phyloP scores from a whole-genome alignment of 2,329 filamentous ascomycete genomes.

The Clonostachys chloroleuca region DNA sequence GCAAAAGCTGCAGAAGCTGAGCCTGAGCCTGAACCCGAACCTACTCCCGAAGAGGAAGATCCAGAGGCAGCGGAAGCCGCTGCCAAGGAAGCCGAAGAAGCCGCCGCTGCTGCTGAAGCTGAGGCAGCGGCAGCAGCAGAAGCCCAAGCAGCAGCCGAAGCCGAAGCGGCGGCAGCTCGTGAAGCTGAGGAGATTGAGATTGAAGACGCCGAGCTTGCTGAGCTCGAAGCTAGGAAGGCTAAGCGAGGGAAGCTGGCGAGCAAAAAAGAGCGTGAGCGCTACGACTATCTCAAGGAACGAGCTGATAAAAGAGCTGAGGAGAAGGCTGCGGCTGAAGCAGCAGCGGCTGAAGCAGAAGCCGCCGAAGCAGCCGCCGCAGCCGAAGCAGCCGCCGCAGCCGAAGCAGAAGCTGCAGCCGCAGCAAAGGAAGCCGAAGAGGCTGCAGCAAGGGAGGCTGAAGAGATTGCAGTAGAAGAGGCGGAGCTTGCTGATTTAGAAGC shows the following conservation, averaged over 20 bases:
- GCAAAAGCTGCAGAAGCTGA: not conserved
- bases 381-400: conserved; percentile 12
- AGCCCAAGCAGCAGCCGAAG: conserved; percentile 10
- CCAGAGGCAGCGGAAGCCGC: conserved; percentile 16
- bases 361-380: conserved; percentile 9
- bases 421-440: conserved; percentile 9
- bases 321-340: conserved; percentile 16
- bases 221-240: conserved; percentile 20
- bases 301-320: conserved; percentile 17
- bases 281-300: conserved; percentile 8
- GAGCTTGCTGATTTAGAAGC: conserved; percentile 16
- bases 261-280: conserved; percentile 19
- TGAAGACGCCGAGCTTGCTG: conserved; percentile 13
- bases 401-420: not conserved
- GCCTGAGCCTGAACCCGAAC: conserved; percentile 4
- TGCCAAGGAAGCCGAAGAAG: conserved; percentile 15
- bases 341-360: conserved; percentile 13
- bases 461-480: conserved; percentile 11
- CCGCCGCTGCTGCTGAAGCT: conserved; percentile 15
- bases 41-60: conserved; percentile 13
- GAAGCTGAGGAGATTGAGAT: conserved; percentile 13
- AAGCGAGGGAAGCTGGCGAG: conserved; percentile 14
- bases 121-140: conserved; percentile 8
- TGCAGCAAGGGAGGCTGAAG: conserved; percentile 8
- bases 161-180: conserved; percentile 17